Evolutionary conservation across 768 basidiomycete species (phyloP), one percentile per base, ranked within the genome.

Genomic region (Cyclocybe cylindracea): DNA sequence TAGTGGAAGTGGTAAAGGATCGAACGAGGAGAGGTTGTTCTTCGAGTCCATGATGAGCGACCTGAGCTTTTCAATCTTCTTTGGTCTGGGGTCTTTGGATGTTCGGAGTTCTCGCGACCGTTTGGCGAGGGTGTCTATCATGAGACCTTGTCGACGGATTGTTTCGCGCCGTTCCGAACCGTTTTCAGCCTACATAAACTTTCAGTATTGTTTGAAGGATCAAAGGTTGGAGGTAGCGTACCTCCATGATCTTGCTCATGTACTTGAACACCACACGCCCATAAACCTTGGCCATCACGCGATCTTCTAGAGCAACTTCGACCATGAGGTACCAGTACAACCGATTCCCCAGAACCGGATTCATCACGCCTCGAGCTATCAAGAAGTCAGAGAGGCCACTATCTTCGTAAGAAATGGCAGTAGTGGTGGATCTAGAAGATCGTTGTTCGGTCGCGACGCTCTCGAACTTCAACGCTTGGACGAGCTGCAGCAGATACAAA

Each of bases 281-380:
- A 59, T 94, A 98, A 89, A 96, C 94, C 74, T 93, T 94, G 3
- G 91, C 90, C 66, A 92, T 84, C 18, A 85, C 76, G 53, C 85
- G 84, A 63, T 94, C 92, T 61, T 94, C 91, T 40, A 91, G 71
- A 16, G 92, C 91, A 13, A 94, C 86, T 66, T 98, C 97, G 4
- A 98, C 95, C 84, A 94, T 94, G 49, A 98, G 84, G 61, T 98
- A 99, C 97, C 97, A 98, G 66, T 96, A 90, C 57, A 98, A 76
- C 19, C 91, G 79, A 60, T 98, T 98, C 0, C 95, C 97, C 2
- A 99, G 75, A 0, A 96, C 79, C 2, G 77, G 77, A 61, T 96
- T 96, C 57, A 80, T 75, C 10, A 93, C 91, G 13, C 91, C 92
- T 16, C 95, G 82, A 5, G 82, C 70, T 46, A 98, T 91, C 44